Percentiles rank a stretch among this genome's conserved stretches.
Conservation (phyloP, 164 flowering plant species). For the Dillenia turbinata region DNA sequence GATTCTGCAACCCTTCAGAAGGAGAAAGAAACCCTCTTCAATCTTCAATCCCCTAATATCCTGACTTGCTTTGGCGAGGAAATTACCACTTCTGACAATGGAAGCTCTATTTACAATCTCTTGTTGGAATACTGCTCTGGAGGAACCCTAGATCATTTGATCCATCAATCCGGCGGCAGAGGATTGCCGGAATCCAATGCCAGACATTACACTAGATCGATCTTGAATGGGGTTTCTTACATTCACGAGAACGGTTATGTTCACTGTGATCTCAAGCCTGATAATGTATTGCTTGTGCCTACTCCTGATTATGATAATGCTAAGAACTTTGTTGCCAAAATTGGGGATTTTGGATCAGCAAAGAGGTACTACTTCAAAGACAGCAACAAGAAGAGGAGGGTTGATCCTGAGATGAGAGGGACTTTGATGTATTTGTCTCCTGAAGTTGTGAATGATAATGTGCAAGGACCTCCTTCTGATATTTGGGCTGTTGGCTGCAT, state of each 20-base stretch:
- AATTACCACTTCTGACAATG: too few species aligned
- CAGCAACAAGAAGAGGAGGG: slow-evolving; percentile 15
- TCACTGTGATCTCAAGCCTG: slow-evolving; percentile 25
- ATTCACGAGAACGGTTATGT: slow-evolving; percentile 20
- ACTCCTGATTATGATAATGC: neutral
- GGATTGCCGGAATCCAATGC: too few species aligned
- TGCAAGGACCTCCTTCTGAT: slow-evolving; percentile 17
- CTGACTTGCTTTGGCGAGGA: too few species aligned
- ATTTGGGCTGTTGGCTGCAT: slow-evolving; percentile 29
- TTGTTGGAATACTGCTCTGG: too few species aligned
- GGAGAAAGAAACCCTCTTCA: too few species aligned
- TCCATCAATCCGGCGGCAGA: too few species aligned
- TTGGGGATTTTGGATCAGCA: slow-evolving; percentile 17
- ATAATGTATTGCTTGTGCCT: slow-evolving; percentile 1
- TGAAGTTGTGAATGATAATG: slow-evolving; percentile 10
- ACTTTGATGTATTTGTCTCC: slow-evolving; percentile 22
- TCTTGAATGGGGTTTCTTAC: slow-evolving; percentile 14
- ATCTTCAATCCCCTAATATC: too few species aligned
- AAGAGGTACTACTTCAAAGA: slow-evolving; percentile 13
- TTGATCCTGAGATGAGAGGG: slow-evolving; percentile 15
- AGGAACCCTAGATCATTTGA: too few species aligned
- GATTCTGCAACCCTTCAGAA: too few species aligned
- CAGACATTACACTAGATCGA: slow-evolving; percentile 1
- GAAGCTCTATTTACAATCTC: too few species aligned
- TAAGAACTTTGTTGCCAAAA: slow-evolving; percentile 5